Conservation (phyloP, 1,139 yeast species). For the Blastobotrys ciferrii region DNA sequence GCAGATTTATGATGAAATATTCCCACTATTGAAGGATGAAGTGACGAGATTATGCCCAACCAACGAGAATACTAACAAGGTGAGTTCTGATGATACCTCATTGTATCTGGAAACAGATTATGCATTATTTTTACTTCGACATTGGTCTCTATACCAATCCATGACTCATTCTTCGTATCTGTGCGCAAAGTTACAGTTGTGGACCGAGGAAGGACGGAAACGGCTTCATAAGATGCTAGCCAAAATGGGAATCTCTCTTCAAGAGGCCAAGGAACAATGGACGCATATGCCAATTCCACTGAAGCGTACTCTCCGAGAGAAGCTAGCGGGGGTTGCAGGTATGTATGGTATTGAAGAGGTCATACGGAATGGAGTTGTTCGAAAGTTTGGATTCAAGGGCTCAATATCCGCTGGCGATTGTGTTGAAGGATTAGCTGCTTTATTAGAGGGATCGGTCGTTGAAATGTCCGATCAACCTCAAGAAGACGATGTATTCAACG, state of each 20-base stretch:
- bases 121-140: slow-evolving; percentile 79
- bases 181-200: slow-evolving; percentile 78
- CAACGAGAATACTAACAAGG: slow-evolving; percentile 9
- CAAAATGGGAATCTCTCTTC: slow-evolving; percentile 89
- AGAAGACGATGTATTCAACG: slow-evolving; percentile 13
- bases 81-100: slow-evolving; percentile 49
- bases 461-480: slow-evolving; percentile 6
- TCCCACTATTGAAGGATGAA: slow-evolving; percentile 78
- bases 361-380: slow-evolving; percentile 78
- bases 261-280: slow-evolving; percentile 90
- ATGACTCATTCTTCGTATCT: slow-evolving; percentile 88
- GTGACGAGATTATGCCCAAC: slow-evolving; percentile 64
- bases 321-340: slow-evolving; percentile 68
- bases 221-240: slow-evolving; percentile 89
- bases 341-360: slow-evolving; percentile 81
- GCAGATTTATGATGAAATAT: slow-evolving; percentile 67
- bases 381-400: slow-evolving; percentile 85
- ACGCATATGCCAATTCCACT: slow-evolving; percentile 79
- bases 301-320: slow-evolving; percentile 67
- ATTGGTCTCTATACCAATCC: slow-evolving; percentile 90
- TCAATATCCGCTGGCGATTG: slow-evolving; percentile 90
- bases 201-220: slow-evolving; percentile 92
- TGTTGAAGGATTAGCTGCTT: slow-evolving; percentile 82
- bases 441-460: slow-evolving; percentile 51
- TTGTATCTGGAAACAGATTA: slow-evolving; percentile 78